A percentile compares a stretch with the other conserved stretches of the same genome.
Conservation (phyloP, 2,329 filamentous ascomycete genomes). For the Setomelanomma holmii region DNA sequence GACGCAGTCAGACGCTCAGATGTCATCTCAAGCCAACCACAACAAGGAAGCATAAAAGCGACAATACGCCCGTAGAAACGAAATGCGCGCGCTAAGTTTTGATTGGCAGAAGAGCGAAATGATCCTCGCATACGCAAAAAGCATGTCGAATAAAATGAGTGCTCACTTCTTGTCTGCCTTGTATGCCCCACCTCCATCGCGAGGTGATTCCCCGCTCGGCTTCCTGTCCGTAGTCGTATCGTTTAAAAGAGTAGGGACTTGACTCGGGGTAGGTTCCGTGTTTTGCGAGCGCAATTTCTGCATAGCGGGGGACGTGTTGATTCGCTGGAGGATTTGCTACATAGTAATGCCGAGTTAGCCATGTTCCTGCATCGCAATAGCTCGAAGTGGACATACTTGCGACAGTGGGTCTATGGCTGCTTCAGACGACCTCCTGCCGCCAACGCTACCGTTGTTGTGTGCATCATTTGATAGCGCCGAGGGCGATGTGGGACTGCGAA, state of each 20-base stretch:
- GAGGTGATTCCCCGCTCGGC: constrained; percentile 30
- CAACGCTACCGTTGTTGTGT: constrained; percentile 24
- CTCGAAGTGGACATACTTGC: constrained; percentile 60
- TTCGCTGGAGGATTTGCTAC: constrained; percentile 68
- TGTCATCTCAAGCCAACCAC: constrained; percentile 10
- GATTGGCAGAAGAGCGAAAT: neutral
- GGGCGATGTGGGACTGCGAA: constrained; percentile 32
- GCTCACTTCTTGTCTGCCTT: constrained; percentile 50
- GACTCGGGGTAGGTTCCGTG: constrained; percentile 38
- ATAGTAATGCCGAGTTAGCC: constrained; percentile 17
- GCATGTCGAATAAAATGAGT: constrained; percentile 4
- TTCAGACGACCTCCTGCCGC: constrained; percentile 37
- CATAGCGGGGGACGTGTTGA: constrained; percentile 68
- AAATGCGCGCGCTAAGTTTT: constrained; percentile 1
- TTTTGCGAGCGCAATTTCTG: constrained; percentile 62
- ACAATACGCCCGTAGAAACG: constrained; percentile 2
- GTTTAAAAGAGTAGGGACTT: constrained; percentile 46
- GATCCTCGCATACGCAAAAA: neutral
- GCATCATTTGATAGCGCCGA: constrained; percentile 24
- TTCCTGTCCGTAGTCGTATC: constrained; percentile 59
- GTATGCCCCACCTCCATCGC: constrained; percentile 25
- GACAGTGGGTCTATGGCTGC: constrained; percentile 70
- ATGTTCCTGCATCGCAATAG: constrained; percentile 1
- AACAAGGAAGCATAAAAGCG: neutral
- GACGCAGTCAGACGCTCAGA: constrained; percentile 42